Base-by-base conservation (phyloP, 371 early-diverging fungal species). In the Mortierella sp. region DNA sequence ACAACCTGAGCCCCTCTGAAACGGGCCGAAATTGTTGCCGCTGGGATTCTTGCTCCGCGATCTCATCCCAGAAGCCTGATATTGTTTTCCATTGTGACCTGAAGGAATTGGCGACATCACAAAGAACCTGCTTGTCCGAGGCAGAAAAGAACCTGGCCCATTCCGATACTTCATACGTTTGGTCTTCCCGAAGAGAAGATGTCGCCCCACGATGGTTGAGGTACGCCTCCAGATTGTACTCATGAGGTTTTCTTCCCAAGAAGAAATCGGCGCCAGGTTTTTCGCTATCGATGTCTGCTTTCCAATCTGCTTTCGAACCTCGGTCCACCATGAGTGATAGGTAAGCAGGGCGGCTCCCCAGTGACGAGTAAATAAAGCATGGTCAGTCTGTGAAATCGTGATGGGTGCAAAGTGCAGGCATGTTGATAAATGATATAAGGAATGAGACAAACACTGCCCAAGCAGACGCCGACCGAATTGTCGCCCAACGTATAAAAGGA, bases 401-500 rank as follows among this genome's bases (percentile, higher is more conserved):
- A 17, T 43, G 55, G 44, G 27, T 58, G 48, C 50, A 45, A 48
- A 57, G 51, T 46, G 41, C 29, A 40, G 51, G 10, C 19, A 53
- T 60, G 45, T 45, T 60, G 60, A 37, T 17, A 53, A 43, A 17
- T 41, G 34, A 53, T 52, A 46, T 34, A 46, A 48, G 43, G 55
- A 19, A 31, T 54, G 54, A 62, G 63, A 55, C 43, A 61, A 60
- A 28, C 63, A 56, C 63, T 56, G 56, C 57, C 57, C 57, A 63
- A 63, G 34, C 63, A 63, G 56, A 50, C 63, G 63, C 19, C 25
- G 43, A 55, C 49, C 56, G 63, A 63, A 50, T 56, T 22, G 44
- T 63, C 63, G 56, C 50, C 56, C 63, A 45, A 50, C 63, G 50
- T 56, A 63, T 63, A 63, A 12, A 50, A 63, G 54, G 44, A 50